A percentile compares a stretch with the other conserved stretches of the same genome.
Evolutionary conservation across 345 rosid genomes (phyloP).

Genomic region (Microcos paniculata): DNA sequence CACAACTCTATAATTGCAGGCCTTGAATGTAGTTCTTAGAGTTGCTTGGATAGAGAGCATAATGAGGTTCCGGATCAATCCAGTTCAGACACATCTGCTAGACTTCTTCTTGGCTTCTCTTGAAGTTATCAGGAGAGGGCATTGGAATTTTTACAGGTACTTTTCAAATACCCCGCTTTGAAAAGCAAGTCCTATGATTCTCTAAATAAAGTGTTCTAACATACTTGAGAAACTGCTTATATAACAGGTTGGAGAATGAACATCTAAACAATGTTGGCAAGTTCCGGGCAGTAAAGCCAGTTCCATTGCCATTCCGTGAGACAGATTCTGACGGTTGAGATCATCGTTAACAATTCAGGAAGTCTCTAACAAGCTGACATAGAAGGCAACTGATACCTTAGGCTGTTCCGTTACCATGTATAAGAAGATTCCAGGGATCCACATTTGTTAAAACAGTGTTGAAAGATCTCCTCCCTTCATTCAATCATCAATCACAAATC

Average conservation of each 20-base stretch:
- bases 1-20: constrained; percentile 39
- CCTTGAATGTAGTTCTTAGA: constrained; percentile 66
- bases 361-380: constrained; percentile 7
- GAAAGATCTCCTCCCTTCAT: not conserved
- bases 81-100: constrained; percentile 55
- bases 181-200: not conserved
- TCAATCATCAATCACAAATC: constrained; percentile 12
- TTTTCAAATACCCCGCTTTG: not conserved
- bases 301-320: constrained; percentile 82
- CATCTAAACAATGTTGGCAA: constrained; percentile 85
- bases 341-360: not conserved
- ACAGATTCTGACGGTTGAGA: constrained; percentile 60
- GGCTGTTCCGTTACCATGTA: not conserved
- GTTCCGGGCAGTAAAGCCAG: constrained; percentile 85
- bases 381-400: not conserved
- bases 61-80: constrained; percentile 50
- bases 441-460: constrained; percentile 9
- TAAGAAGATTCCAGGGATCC: constrained; percentile 3
- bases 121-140: constrained; percentile 92
- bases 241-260: constrained; percentile 83
- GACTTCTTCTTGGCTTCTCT: constrained; percentile 85
- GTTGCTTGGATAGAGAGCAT: constrained; percentile 84
- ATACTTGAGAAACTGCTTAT: not conserved
- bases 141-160: constrained; percentile 97
- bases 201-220: not conserved